Base-by-base conservation (phyloP, 805 yeast genomes). In the Kluyveromyces siamensis region DNA sequence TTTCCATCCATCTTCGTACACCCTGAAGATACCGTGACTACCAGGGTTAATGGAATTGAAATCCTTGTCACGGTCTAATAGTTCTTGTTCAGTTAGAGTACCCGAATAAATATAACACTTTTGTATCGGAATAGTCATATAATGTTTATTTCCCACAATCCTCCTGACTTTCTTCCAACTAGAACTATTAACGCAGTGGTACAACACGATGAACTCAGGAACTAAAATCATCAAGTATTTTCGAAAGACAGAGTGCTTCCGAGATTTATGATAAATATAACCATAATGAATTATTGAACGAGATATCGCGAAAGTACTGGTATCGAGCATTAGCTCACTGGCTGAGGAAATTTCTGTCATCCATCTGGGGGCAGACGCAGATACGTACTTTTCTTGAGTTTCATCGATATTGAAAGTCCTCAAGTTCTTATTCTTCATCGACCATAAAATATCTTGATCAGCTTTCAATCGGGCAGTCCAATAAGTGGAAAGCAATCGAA, bases 1-100 rank as follows among this genome's bases (percentile, higher is more conserved):
- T 53, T 73, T 76, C 88, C 95, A 84, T 0, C 96, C 96, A 65
- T 89, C 95, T 1, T 75, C 67, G 59, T 85, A 89, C 0, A 84
- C 70, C 36, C 95, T 69, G 0, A 97, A 96, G 30, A 84, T 60
- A 0, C 81, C 67, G 44, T 75, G 73, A 5, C 71, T 73, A 0
- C 83, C 86, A 0, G 85, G 83, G 49, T 74, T 66, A 18, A 66
- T 61, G 2, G 69, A 68, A 49, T 80, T 79, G 41, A 72, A 65
- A 25, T 72, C 74, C 19, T 62, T 66, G 45, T 71, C 75, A 11
- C 77, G 64, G 10, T 64, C 58, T 30, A 82, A 60, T 27, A 88
- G 67, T 53, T 83, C 89, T 35, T 73, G 59, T 11, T 72, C 73
- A 2, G 90, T 79, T 1, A 77, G 65, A 2, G 73, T 63, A 1